Percentiles rank a stretch among this genome's conserved stretches.
phyloP scores from a whole-genome alignment of 2,329 filamentous ascomycete species.

The Zymoseptoria pseudotritici region DNA sequence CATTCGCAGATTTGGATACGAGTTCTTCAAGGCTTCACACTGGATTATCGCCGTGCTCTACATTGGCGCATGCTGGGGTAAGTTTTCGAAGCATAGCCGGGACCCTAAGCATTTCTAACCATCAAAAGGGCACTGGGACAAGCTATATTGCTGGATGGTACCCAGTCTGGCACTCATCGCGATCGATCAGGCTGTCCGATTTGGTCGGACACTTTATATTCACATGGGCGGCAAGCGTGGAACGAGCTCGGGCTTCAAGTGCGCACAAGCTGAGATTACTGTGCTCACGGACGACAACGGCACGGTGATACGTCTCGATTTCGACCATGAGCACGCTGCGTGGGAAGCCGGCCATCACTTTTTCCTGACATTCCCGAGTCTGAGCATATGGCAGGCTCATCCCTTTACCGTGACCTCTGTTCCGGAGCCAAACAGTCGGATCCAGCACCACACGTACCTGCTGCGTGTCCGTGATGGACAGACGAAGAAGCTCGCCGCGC shows the following conservation, averaged over 20 bases:
- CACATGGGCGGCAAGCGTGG: conserved; percentile 35
- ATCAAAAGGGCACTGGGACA: conserved; percentile 20
- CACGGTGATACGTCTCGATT: conserved; percentile 59
- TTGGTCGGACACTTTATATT: conserved; percentile 51
- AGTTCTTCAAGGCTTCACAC: conserved; percentile 62
- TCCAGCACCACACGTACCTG: conserved; percentile 31
- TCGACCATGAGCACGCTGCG: conserved; percentile 50
- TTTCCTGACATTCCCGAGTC: conserved; percentile 59
- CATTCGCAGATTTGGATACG: conserved; percentile 63
- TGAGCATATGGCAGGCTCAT: conserved; percentile 63
- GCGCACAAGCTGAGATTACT: conserved; percentile 45
- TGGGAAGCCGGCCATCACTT: conserved; percentile 67
- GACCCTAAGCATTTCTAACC: too few relatives aligned
- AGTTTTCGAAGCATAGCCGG: conserved; percentile 37
- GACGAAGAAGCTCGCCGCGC: conserved; percentile 47
- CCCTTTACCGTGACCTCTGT: conserved; percentile 59
- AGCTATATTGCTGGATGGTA: conserved; percentile 61
- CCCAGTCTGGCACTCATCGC: conserved; percentile 59
- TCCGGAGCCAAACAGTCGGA: conserved; percentile 29
- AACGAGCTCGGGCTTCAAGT: conserved; percentile 46
- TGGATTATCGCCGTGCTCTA: conserved; percentile 68
- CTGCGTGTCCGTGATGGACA: conserved; percentile 43
- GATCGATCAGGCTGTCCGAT: conserved; percentile 54
- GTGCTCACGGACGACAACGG: conserved; percentile 53
- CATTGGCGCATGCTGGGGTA: conserved; percentile 67